These are phyloP conservation scores for Ilex paraguariensis DNA, from an alignment of 305 asterid genomes.

Conservation along the genomic window DNA sequence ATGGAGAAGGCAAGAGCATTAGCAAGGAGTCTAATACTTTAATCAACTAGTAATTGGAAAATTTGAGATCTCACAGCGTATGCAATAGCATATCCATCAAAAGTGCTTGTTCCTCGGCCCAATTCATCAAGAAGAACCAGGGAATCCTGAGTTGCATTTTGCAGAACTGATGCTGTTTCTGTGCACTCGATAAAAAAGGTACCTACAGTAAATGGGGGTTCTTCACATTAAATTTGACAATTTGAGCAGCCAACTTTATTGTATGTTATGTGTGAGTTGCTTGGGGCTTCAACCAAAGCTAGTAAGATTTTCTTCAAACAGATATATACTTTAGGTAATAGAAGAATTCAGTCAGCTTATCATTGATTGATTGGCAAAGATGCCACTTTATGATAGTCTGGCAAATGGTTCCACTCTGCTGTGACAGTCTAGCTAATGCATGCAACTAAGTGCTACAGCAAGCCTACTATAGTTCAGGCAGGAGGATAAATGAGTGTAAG, in stretches of 20 bases:
- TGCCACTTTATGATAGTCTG: too few species aligned
- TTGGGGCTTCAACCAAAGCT: too few species aligned
- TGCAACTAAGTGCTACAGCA: too few species aligned
- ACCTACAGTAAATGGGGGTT: conserved; percentile 44
- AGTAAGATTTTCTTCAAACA: too few species aligned
- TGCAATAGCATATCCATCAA: conserved; percentile 96
- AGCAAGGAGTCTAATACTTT: conserved; percentile 7
- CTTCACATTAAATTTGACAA: conserved; percentile 7
- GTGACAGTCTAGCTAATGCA: too few species aligned
- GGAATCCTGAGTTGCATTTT: conserved; percentile 79
- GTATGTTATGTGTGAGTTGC: background rate
- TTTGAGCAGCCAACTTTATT: conserved; percentile 8
- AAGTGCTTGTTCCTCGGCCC: conserved; percentile 99
- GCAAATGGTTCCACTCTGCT: too few species aligned
- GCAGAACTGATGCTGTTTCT: conserved; percentile 90
- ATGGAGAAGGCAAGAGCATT: conserved; percentile 5
- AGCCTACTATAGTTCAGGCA: too few species aligned
- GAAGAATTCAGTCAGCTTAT: too few species aligned
- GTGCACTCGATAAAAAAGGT: conserved; percentile 91
- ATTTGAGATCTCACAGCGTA: conserved; percentile 71
- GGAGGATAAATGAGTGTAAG: too few species aligned
- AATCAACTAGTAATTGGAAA: conserved; percentile 6
- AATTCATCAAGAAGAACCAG: conserved; percentile 94
- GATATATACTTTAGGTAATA: too few species aligned
- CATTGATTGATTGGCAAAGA: too few species aligned